A percentile compares a stretch with the other conserved stretches of the same genome.
phyloP scores from a whole-genome alignment of 2,329 filamentous ascomycete species.

The Mariannaea sp. region DNA sequence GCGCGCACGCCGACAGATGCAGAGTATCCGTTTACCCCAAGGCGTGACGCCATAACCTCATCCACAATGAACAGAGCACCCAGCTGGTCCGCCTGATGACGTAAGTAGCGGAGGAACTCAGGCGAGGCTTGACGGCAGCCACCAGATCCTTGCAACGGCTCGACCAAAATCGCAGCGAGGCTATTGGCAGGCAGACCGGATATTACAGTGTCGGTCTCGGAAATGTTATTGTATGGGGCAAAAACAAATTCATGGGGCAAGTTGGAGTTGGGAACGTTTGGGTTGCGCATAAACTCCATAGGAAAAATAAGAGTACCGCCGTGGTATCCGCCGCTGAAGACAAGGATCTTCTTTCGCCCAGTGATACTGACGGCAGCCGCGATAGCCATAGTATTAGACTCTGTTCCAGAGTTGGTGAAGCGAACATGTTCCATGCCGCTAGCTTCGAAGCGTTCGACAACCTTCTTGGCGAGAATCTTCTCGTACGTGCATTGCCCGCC shows the following conservation, averaged over 20 bases:
- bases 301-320: constrained; percentile 42
- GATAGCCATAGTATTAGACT: constrained; percentile 63
- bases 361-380: constrained; percentile 53
- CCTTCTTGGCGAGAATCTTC: constrained; percentile 28
- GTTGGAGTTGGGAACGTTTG: constrained; percentile 45
- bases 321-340: constrained; percentile 51
- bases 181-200: constrained; percentile 39
- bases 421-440: constrained; percentile 54
- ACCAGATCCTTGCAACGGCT: constrained; percentile 66
- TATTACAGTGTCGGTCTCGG: constrained; percentile 49
- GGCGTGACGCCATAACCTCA: constrained; percentile 69
- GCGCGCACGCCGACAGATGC: constrained; percentile 50
- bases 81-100: constrained; percentile 31
- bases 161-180: constrained; percentile 66
- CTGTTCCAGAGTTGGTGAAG: constrained; percentile 67
- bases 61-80: constrained; percentile 67
- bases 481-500: constrained; percentile 56
- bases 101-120: constrained; percentile 51
- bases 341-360: constrained; percentile 50
- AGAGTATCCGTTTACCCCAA: constrained; percentile 54
- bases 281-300: constrained; percentile 8
- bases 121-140: constrained; percentile 56
- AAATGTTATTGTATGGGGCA: constrained; percentile 63
- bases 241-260: constrained; percentile 59
- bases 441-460: background rate